A percentile compares a stretch with the other conserved stretches of the same genome.
phyloP scores from a whole-genome alignment of 176 grass and related monocot species.

The Rhynchospora breviuscula region DNA sequence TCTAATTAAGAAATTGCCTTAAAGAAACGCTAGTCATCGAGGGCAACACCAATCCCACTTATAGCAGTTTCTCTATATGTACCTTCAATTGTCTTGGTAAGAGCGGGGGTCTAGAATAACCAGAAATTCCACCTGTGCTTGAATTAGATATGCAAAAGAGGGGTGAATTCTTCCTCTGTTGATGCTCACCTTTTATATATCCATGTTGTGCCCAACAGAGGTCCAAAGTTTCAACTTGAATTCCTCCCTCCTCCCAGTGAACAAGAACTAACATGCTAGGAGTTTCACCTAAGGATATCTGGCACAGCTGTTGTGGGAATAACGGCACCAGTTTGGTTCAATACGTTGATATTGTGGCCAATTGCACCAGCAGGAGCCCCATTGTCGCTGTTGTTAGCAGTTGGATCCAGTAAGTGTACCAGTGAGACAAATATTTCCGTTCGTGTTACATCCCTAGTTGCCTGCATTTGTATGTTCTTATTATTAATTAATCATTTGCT shows the following conservation, averaged over 20 bases:
- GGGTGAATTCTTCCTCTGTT: neutral
- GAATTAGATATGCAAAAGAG: neutral
- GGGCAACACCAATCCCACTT: conserved; percentile 46
- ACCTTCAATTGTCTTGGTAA: conserved; percentile 3
- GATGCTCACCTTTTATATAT: neutral
- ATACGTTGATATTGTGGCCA: conserved; percentile 12
- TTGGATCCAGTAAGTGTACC: conserved; percentile 40
- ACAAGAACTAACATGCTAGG: neutral
- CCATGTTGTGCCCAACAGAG: neutral
- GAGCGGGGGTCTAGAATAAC: neutral
- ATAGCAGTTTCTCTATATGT: conserved; percentile 44
- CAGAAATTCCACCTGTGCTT: neutral
- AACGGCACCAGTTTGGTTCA: conserved; percentile 38
- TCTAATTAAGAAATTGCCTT: conserved; percentile 20
- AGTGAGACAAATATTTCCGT: conserved; percentile 68
- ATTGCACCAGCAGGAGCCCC: neutral
- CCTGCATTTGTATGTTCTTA: conserved; percentile 23
- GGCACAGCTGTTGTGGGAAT: conserved; percentile 49
- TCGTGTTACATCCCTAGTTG: conserved; percentile 50
- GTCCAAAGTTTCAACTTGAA: neutral
- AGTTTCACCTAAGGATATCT: conserved; percentile 43
- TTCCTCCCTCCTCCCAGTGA: neutral
- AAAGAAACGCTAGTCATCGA: conserved; percentile 73
- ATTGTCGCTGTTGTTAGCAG: neutral
- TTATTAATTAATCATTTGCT: neutral